Base-by-base conservation (phyloP, 1,284 basidiomycete species). In the Ceratobasidium sp. region DNA sequence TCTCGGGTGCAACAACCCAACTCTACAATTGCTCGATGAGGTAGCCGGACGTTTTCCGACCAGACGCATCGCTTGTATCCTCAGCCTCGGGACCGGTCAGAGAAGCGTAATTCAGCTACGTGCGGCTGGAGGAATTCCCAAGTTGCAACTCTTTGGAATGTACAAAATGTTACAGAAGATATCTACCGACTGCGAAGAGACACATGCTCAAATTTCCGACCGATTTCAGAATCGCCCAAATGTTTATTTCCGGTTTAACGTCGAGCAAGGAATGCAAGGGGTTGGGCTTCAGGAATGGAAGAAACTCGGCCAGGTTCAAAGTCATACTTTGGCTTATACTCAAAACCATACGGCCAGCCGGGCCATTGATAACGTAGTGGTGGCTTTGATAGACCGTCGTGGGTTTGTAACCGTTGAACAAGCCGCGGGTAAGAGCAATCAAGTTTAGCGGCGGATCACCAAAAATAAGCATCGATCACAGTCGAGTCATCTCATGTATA, bases 191-290 rank as follows among this genome's bases (percentile, higher is more conserved):
- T 69, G 67, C 28, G 67, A 69, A 46, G 46, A 23, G 18, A 51
- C 39, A 1, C 23, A 51, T 51, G 28, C 3, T 23, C 12, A 33
- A 69, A 13, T 49, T 69, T 46, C 3, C 49, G 28, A 39, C n/a
- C 1, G 51, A 33, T 53, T 69, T 10, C 42, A 33, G 64, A 26
- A 53, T 49, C 46, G n/a, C 23, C 26, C 63, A 15, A 51, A 69
- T 28, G 67, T 69, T 13, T 69, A 69, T 49, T 49, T 69, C 20
- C 18, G 67, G 18, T 42, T 71, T 33, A 71, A 71, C 44, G 69
- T 71, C 26, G 53, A 58, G 26, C 55, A 71, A 28, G 69, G 69
- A 13, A 71, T 58, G n/a, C 69, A 71, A 20, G 51, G 51, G 10
- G 26, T 71, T 13, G 55, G 46, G 39, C n/a, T 39, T 15, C 23